Evolutionary conservation across 805 yeast genomes (phyloP).

Genomic region (Tetrapisispora phaffii): DNA sequence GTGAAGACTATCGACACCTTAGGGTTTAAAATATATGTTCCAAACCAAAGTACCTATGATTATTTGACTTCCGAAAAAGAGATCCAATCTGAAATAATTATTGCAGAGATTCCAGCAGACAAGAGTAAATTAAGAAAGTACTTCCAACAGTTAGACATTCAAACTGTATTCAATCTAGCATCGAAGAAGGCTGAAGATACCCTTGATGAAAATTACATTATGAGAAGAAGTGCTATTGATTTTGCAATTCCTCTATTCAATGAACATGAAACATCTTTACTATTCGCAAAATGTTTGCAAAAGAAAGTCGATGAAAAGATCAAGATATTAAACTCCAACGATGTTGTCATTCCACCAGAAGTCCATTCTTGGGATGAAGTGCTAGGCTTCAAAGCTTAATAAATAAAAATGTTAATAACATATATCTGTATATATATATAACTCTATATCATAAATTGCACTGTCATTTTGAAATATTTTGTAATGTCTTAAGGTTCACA

Average conservation of each 20-base stretch:
- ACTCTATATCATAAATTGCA: neutral
- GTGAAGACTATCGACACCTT: slow-evolving; percentile 59
- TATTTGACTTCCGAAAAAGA: slow-evolving; percentile 43
- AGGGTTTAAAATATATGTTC: slow-evolving; percentile 69
- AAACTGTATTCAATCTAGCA: slow-evolving; percentile 88
- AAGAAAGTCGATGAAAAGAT: slow-evolving; percentile 48
- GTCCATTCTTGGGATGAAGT: slow-evolving; percentile 96
- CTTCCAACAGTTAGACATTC: slow-evolving; percentile 76
- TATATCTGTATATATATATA: neutral
- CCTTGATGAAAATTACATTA: slow-evolving; percentile 83
- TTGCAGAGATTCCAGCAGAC: slow-evolving; percentile 83
- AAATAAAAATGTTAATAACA: neutral
- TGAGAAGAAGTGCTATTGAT: slow-evolving; percentile 99
- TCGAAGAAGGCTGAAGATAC: slow-evolving; percentile 77
- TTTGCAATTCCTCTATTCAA: slow-evolving; percentile 93
- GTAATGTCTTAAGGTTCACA: too few relatives aligned
- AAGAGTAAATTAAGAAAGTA: slow-evolving; percentile 89
- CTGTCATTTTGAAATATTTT: neutral
- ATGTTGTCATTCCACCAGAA: slow-evolving; percentile 65
- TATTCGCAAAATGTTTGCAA: slow-evolving; percentile 77
- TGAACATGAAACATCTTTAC: slow-evolving; percentile 85
- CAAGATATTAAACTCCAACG: slow-evolving; percentile 38
- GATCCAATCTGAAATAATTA: slow-evolving; percentile 36
- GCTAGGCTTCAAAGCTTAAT: slow-evolving; percentile 29
- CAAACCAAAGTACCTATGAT: slow-evolving; percentile 59